Evolutionary conservation across 2,329 filamentous ascomycete genomes (phyloP), one percentile per base, ranked within the genome.

Genomic region (Cytospora mali): DNA sequence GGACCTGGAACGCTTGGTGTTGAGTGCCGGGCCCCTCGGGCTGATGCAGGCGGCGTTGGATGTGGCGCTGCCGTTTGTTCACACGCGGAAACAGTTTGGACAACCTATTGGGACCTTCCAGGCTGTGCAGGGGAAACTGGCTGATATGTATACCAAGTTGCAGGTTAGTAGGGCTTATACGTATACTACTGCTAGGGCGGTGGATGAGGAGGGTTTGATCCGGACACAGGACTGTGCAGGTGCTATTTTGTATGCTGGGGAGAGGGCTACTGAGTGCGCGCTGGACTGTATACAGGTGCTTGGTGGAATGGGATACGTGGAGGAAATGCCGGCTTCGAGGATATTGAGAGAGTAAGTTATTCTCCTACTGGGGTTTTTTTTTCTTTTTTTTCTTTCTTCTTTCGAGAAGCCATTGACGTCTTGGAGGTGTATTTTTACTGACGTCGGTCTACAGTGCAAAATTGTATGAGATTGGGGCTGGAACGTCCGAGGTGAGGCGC

Each of bases 61-160:
- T 76, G 84, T 94, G 11, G 87, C 90, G 1, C 83, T 98, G 49
- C 95, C 95, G 0, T 99, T 96, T 73, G 89, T 89, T 1, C 95
- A 99, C 76, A 86, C 90, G 69, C 86, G 95, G 61, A 91, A 89
- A 75, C 95, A 99, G 77, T 99, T 99, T 73, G 89, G 89, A 60
- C 80, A 76, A 9, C 94, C 94, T 2, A 91, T 98, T 67, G 94
- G 91, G 0, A 89, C 95, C 69, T 96, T 97, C 75, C 95, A 99
- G 76, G 83, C 98, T 66, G 84, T 98, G 25, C 95, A 98, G 77
- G 94, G 91, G 62, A 94, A 93, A 73, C 83, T 98, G 52, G 93
- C 95, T 61, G 93, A 98, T 75, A 97, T 99, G 93, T 96, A 98
- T 78, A 97, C 93, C 54, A 96, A 96, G 76, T 85, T 95, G 64